Evolutionary conservation across 2,329 filamentous ascomycete species (phyloP), one percentile per base, ranked within the genome.

Genomic region (Blastomyces percursus): DNA sequence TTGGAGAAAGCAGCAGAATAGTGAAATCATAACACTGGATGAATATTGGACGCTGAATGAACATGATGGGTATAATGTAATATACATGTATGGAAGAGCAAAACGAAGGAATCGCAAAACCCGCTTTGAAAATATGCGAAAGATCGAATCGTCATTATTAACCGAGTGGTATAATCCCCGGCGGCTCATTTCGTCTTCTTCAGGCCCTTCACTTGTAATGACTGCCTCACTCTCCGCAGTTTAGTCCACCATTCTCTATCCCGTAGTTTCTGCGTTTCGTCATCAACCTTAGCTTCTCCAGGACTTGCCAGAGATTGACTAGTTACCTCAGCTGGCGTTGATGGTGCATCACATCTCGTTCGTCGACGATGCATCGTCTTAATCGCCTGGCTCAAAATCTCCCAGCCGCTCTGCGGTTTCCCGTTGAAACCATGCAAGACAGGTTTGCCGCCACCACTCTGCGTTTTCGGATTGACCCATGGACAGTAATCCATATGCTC

Each of bases 401-500:
- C 72, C 79, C 79, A 81, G 21, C 78, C 79, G 55, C 73, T 72
- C n/a, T 74, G 72, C 24, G 75, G 66, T 21, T 71, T 69, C 56
- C 69, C 72, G 65, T 71, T 68, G 55, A 70, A 72, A 65, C 60
- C 69, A 62, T 71, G 73, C 60, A 73, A 69, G 50, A 67, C 67
- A 16, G 70, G 27, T 42, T 69, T 74, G 3, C 71, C 71, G 24
- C 69, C 71, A 65, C 71, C 77, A 62, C 81, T 84, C 71, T 92
- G 89, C 1, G 84, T 81, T 12, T 76, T 69, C 2, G 83, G 74
- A 67, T 86, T 90, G 64, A 87, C 81, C 90, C 90, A 94, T 0
- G 90, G 90, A 67, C 90, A 94, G 70, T 92, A 94, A 70, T 90
- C 89, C 65, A 90, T 84, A 73, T 94, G 90, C 72, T 92, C 88